Conservation (phyloP, 768 basidiomycete genomes). For the Suillus americanus region DNA sequence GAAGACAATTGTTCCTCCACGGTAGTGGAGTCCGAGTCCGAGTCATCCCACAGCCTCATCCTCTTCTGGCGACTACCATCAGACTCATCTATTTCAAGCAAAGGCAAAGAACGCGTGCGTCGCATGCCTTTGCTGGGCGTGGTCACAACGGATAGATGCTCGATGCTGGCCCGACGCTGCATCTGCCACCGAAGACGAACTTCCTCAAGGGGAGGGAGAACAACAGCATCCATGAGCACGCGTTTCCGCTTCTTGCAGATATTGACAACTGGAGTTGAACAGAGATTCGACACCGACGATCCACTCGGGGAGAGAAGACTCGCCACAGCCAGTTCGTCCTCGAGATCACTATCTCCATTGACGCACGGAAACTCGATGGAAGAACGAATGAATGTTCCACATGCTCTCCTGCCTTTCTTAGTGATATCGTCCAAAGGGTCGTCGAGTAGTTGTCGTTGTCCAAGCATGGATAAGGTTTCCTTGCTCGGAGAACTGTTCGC, state of each 20-base stretch:
- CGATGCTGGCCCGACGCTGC: conserved; percentile 22
- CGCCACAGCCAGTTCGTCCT: conserved; percentile 30
- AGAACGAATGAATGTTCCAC: conserved; percentile 28
- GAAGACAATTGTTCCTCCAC: conserved; percentile 1
- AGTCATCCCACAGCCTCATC: conserved; percentile 22
- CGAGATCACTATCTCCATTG: conserved; percentile 24
- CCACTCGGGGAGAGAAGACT: conserved; percentile 21
- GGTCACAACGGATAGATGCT: conserved; percentile 1
- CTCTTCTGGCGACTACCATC: conserved; percentile 20
- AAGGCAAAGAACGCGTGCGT: conserved; percentile 26
- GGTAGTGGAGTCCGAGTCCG: conserved; percentile 8
- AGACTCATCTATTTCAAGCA: conserved; percentile 18
- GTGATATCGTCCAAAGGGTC: conserved; percentile 28
- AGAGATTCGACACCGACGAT: not conserved
- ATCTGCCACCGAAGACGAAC: conserved; percentile 21
- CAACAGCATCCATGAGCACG: conserved; percentile 51
- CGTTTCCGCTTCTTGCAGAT: conserved; percentile 48
- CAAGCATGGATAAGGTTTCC: conserved; percentile 27
- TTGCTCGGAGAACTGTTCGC: conserved; percentile 37
- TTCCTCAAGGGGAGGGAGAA: conserved; percentile 40
- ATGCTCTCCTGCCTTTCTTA: conserved; percentile 28
- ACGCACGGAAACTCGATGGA: conserved; percentile 28
- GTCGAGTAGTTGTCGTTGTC: conserved; percentile 46
- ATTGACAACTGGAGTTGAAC: not conserved
- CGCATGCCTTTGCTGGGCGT: conserved; percentile 19